phyloP scores from a whole-genome alignment of 805 yeast species.

The Saccharomycopsis fibuligera region DNA sequence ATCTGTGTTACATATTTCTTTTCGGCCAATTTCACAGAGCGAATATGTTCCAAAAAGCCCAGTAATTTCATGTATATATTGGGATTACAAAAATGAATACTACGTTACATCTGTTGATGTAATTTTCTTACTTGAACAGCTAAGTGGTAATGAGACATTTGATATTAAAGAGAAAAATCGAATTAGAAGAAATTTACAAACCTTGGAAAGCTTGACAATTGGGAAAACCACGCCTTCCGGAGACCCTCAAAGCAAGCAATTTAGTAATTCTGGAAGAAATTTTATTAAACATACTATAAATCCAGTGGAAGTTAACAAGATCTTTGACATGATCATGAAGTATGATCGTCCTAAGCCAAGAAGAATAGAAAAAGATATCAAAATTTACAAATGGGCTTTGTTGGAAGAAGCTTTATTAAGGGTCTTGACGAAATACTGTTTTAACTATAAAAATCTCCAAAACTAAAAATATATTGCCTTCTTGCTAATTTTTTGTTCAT shows the following conservation, averaged over 20 bases:
- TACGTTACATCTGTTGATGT: slow-evolving; percentile 64
- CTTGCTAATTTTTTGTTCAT: neutral
- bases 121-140: slow-evolving; percentile 47
- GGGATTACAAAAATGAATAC: slow-evolving; percentile 36
- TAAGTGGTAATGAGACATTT: slow-evolving; percentile 40
- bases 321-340: slow-evolving; percentile 48
- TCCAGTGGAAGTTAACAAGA: slow-evolving; percentile 22
- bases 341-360: slow-evolving; percentile 61
- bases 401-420: slow-evolving; percentile 48
- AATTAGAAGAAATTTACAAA: slow-evolving; percentile 60
- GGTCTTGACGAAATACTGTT: slow-evolving; percentile 49
- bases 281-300: slow-evolving; percentile 16
- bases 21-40: slow-evolving; percentile 32
- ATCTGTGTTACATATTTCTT: slow-evolving; percentile 25
- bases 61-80: slow-evolving; percentile 53
- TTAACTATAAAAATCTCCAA: neutral
- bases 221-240: slow-evolving; percentile 36
- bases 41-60: slow-evolving; percentile 36
- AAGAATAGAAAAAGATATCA: slow-evolving; percentile 64
- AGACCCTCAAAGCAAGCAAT: neutral
- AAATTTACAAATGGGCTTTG: slow-evolving; percentile 55
- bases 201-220: slow-evolving; percentile 54
- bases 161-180: slow-evolving; percentile 65
- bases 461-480: too few species aligned
- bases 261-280: slow-evolving; percentile 11